Evolutionary conservation across 176 grass and related monocot species (phyloP).

Genomic region (Phoenix roebelenii): DNA sequence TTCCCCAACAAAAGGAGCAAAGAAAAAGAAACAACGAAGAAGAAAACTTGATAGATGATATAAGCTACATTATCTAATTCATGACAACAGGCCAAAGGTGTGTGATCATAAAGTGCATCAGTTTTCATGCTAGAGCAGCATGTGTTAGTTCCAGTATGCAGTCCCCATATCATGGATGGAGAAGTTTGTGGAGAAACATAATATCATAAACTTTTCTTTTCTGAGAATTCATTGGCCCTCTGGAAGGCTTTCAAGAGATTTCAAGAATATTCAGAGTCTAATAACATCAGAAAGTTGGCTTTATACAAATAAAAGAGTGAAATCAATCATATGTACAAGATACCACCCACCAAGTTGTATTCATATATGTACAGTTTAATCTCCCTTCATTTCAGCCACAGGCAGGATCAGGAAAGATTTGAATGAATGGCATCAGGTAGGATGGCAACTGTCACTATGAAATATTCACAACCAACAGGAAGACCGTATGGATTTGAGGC

Average conservation of each 20-base stretch:
- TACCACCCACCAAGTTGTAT: constrained; percentile 6
- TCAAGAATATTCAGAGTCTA: constrained; percentile 11
- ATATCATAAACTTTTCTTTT: background rate
- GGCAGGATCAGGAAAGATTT: constrained; percentile 92
- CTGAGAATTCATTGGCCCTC: background rate
- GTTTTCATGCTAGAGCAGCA: too few relatives aligned
- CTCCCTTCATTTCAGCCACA: constrained; percentile 86
- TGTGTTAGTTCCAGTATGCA: too few relatives aligned
- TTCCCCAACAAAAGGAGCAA: too few relatives aligned
- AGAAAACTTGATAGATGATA: too few relatives aligned
- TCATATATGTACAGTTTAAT: constrained; percentile 65
- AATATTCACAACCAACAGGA: constrained; percentile 69
- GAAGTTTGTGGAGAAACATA: background rate
- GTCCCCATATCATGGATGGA: too few relatives aligned
- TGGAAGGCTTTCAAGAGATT: background rate
- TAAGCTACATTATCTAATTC: too few relatives aligned
- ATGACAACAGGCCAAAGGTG: too few relatives aligned
- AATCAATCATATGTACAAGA: constrained; percentile 11
- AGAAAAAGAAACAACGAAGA: too few relatives aligned
- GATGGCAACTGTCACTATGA: constrained; percentile 90
- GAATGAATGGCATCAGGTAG: constrained; percentile 53
- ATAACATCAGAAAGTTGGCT: constrained; percentile 5
- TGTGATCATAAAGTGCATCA: too few relatives aligned
- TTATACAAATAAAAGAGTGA: constrained; percentile 12
- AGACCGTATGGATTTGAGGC: constrained; percentile 61